Base-by-base conservation (phyloP, 2,329 filamentous ascomycete species). In the Apiospora hydei region DNA sequence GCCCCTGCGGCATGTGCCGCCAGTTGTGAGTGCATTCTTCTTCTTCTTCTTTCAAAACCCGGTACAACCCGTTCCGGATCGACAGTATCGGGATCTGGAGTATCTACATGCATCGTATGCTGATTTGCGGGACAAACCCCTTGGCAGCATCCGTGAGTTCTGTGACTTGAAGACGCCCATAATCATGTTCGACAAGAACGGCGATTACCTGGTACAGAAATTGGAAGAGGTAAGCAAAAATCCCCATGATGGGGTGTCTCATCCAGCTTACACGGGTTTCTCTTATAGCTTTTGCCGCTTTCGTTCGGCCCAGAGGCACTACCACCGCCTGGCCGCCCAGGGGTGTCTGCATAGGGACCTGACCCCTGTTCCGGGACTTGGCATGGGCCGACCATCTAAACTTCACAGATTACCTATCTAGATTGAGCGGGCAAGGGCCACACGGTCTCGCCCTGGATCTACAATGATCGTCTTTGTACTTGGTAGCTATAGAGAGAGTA, bases 1-100 rank as follows among this genome's bases (percentile, higher is more conserved):
- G 92, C 74, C 96, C 96, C 0, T 99, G 96, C 81, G 96, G 96
- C 71, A 98, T 98, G 95, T 98, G 96, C 82, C 88, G 96, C 77
- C 96, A 98, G 81, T 97, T 96, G 92, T 94, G 80, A 85, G 90
- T 49, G 11, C 49, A 51, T 41, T 30, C n/a, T n/a, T n/a, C n/a
- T 41, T 38, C 49, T 21, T 21, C 26, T n/a, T 11, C 30, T n/a
- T 49, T 3, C 26, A 30, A 30, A 49, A 8, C 34, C 57, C 4
- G 21, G 18, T 14, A 38, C 1, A 41, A 2, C 21, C 34, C 10
- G 57, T 61, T 21, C 7, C 10, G 21, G 18, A 64, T 61, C 18
- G 21, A 57, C 8, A 30, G 21, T n/a, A 10, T n/a, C 46, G 21
- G n/a, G 46, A n/a, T 3, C 1, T 49, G 18, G 18, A n/a, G 18